These are phyloP conservation scores for Cadophora gregata DNA, from an alignment of 2,329 filamentous ascomycete species.

Conservation along the genomic window DNA sequence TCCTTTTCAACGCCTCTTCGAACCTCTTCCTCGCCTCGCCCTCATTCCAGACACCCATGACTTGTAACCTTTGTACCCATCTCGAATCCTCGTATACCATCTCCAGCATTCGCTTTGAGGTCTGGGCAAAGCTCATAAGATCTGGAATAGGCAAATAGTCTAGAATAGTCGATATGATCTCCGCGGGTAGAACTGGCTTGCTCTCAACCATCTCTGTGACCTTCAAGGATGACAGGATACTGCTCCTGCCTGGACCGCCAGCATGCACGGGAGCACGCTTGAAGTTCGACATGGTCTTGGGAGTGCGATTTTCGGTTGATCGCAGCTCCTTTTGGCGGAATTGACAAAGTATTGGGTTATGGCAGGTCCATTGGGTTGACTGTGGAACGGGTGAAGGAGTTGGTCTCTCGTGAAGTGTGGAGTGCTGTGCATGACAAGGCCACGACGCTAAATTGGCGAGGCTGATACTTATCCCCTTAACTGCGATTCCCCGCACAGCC, in stretches of 20 bases:
- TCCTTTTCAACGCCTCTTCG: conserved; percentile 70
- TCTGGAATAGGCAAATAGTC: conserved; percentile 88
- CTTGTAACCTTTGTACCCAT: conserved; percentile 86
- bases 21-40: conserved; percentile 79
- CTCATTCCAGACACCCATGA: conserved; percentile 94
- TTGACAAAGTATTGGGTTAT: background rate
- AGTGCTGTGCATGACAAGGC: background rate
- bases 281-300: conserved; percentile 52
- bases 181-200: conserved; percentile 82
- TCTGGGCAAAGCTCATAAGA: conserved; percentile 82
- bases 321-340: background rate
- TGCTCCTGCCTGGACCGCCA: conserved; percentile 46
- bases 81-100: conserved; percentile 99
- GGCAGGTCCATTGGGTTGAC: background rate
- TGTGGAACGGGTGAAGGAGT: background rate
- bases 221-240: conserved; percentile 78
- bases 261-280: conserved; percentile 43
- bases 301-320: background rate
- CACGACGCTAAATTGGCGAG: conserved; percentile 10
- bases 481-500: background rate
- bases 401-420: background rate
- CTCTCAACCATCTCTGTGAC: conserved; percentile 80
- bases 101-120: conserved; percentile 86
- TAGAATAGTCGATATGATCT: conserved; percentile 86
- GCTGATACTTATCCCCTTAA: too few relatives aligned